Evolutionary conservation across 106 monocot species (phyloP), one percentile per base, ranked within the genome.

Genomic region (Narthecium ossifragum): DNA sequence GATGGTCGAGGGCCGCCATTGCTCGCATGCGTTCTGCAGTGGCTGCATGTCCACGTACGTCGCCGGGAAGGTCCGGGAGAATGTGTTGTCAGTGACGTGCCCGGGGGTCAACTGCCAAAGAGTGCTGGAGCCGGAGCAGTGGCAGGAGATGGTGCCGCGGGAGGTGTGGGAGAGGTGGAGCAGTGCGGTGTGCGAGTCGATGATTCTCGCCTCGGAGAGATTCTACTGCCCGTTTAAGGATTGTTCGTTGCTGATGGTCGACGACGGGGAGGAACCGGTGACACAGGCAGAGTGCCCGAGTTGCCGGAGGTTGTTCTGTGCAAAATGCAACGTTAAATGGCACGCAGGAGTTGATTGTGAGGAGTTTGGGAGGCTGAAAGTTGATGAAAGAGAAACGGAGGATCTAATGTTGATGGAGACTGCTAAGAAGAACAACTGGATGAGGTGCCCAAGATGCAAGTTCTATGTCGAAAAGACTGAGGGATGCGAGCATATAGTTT

Each of bases 171-270:
- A 68, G 0, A 48, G 57, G n/a, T 90, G 89, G 89, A 65, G 78
- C 1, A 26, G 18, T 3, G 12, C 22, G 11, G 48, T 89, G 12
- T 89, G 88, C 65, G 88, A 77, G 70, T 23, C 51, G 8, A 23
- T 57, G 66, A 51, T 80, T 15, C 21, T 6, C 0, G 52, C 2
- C 1, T 4, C 17, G 48, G 57, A 31, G 36, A 80, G 65, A 51
- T 55, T 84, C 11, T 80, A 84, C 70, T 88, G 88, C 68, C 80
- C 88, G 0, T 80, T 60, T 46, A 49, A 26, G 29, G 74, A 80
- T 37, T 88, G 88, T 68, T 77, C 71, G 2, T 73, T 59, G 27
- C 18, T 83, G 48, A 36, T 88, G 46, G 38, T 73, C 0, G 60
- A 68, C 31, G 81, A 69, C 2, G 67, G 39, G 23, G 61, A 52